Evolutionary conservation across 1,139 yeast species (phyloP), one percentile per base, ranked within the genome.

Genomic region (Nakaseomyces kungkrabaensis): DNA sequence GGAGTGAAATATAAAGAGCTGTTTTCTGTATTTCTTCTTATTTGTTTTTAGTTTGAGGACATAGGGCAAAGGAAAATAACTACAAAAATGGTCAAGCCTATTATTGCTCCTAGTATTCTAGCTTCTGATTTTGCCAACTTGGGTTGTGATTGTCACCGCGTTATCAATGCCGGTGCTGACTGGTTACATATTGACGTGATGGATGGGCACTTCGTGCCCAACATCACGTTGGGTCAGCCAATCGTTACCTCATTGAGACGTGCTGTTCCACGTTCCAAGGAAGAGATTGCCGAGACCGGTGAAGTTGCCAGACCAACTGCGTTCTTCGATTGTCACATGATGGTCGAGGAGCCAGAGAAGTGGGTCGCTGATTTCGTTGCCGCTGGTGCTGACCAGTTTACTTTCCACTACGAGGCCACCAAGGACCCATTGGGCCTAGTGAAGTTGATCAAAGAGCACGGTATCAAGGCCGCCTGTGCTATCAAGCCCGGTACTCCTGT

Each of bases 181-280:
- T 92, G 99, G 99, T 80, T 94, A 55, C 99, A 92, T 69, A 81
- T 92, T 51, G 99, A 92, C 68, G 94, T 92, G 48, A 92, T 92
- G 99, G 99, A 92, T 68, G 97, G 98, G 50, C 92, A 92, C 70
- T 92, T 92, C 68, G 98, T 94, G 47, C 98, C 98, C 58, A 92
- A 94, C 72, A 84, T 92, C 60, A 82, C 97, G 5, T 75, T 92
- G 65, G 98, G 98, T 13, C 88, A 95, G 43, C 95, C 96, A 51
- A 81, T 92, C 50, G 89, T 92, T 52, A 72, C 80, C 52, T 82
- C 90, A 42, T 76, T 92, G 61, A 80, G 98, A 63, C 76, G 79
- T 56, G 80, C 81, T 51, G 76, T 90, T 49, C 97, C 97, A 48
- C 72, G 79, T 60, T 77, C 73, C 41, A 72, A 74, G 47, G 67